These are phyloP conservation scores for Gliomastix tumulicola DNA, from an alignment of 2,329 filamentous ascomycete species.

Conservation along the genomic window DNA sequence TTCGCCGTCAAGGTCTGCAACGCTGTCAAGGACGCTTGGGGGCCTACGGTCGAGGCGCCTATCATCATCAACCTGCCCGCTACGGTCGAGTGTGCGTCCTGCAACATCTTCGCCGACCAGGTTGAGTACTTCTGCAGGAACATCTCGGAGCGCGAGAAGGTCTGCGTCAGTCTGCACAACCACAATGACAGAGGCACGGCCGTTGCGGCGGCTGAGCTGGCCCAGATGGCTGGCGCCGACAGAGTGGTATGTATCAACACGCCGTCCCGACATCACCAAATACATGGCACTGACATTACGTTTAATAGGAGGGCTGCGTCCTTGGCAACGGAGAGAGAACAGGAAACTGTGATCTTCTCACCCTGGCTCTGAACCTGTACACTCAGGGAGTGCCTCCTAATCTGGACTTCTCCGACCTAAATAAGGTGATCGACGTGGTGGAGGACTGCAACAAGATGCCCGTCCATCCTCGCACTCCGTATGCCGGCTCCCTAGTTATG, in stretches of 20 bases:
- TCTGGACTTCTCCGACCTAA: slow-evolving; percentile 88
- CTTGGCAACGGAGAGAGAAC: slow-evolving; percentile 78
- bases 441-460: slow-evolving; percentile 94
- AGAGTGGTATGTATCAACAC: slow-evolving; percentile 94
- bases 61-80: slow-evolving; percentile 97
- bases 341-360: slow-evolving; percentile 92
- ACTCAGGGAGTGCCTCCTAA: slow-evolving; percentile 82
- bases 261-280: no score
- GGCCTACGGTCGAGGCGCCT: slow-evolving; percentile 65
- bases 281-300: slow-evolving; percentile 48
- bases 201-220: slow-evolving; percentile 82
- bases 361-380: slow-evolving; percentile 86
- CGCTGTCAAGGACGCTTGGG: slow-evolving; percentile 93
- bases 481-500: slow-evolving; percentile 85
- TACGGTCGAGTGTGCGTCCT: slow-evolving; percentile 88
- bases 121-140: slow-evolving; percentile 91
- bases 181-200: slow-evolving; percentile 94
- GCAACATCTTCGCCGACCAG: slow-evolving; percentile 93
- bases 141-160: slow-evolving; percentile 77
- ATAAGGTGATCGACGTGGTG: slow-evolving; percentile 77
- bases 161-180: slow-evolving; percentile 84
- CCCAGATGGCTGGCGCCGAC: slow-evolving; percentile 93
- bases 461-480: slow-evolving; percentile 81
- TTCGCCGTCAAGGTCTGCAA: slow-evolving; percentile 80
- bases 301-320: not conserved